Conservation (phyloP, 306 rosid species). For the Prunus fruticosa region DNA sequence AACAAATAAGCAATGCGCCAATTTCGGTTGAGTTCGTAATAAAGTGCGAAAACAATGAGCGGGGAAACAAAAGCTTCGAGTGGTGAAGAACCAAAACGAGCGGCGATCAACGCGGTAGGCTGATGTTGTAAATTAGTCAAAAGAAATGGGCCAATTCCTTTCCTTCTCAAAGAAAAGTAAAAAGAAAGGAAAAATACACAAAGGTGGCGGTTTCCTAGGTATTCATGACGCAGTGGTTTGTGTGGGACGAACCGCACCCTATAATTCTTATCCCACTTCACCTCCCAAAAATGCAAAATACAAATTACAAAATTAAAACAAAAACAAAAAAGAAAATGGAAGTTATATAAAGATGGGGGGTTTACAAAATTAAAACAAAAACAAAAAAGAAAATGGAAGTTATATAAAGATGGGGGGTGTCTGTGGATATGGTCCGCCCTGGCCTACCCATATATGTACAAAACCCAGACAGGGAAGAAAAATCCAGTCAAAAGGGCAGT, state of each 20-base stretch:
- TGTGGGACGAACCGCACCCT: slow-evolving; percentile 16
- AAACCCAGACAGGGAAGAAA: slow-evolving; percentile 5
- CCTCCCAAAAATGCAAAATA: neutral
- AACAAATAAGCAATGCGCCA: neutral
- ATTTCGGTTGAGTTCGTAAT: neutral
- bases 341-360: slow-evolving; percentile 3
- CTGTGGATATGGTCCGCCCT: slow-evolving; percentile 20
- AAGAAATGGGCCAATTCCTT: slow-evolving; percentile 32
- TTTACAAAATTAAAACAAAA: neutral
- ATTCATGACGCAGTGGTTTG: slow-evolving; percentile 22
- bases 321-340: neutral
- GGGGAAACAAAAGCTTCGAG: neutral
- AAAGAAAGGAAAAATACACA: slow-evolving; percentile 15
- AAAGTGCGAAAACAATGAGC: neutral
- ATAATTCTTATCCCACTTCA: neutral
- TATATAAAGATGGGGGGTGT: neutral
- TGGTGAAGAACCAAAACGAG: slow-evolving; percentile 31
- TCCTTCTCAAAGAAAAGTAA: slow-evolving; percentile 32
- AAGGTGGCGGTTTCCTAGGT: slow-evolving; percentile 49
- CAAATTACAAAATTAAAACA: neutral
- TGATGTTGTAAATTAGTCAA: slow-evolving; percentile 35
- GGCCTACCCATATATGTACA: slow-evolving; percentile 23
- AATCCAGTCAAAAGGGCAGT: slow-evolving; percentile 16
- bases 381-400: neutral
- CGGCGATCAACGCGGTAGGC: slow-evolving; percentile 41